Percentiles rank a stretch among this genome's conserved stretches.
Conservation (phyloP, 495 filamentous ascomycete species). For the Daldinia bambusicola region DNA sequence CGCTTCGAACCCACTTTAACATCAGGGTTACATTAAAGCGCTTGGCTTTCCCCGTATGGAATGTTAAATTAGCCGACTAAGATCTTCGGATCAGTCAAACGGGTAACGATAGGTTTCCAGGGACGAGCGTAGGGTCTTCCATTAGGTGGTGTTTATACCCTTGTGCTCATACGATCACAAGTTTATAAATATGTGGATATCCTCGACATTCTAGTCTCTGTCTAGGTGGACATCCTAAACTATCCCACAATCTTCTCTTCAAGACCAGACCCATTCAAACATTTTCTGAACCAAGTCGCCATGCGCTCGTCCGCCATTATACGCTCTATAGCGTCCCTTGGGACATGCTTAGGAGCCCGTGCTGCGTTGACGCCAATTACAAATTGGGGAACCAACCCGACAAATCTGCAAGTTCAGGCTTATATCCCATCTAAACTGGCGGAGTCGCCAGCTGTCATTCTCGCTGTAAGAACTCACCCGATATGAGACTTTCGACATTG, state of each 20-base stretch:
- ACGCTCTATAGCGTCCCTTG: not conserved
- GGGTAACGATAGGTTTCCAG: constrained; percentile 8
- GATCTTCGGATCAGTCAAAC: constrained; percentile 20
- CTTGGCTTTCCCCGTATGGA: constrained; percentile 28
- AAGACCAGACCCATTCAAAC: not conserved
- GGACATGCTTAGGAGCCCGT: no score
- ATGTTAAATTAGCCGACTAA: constrained; percentile 33
- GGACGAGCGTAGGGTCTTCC: not conserved
- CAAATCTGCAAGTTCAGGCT: constrained; percentile 52
- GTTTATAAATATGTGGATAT: constrained; percentile 20
- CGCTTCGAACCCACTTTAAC: constrained; percentile 9
- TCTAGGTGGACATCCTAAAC: not conserved
- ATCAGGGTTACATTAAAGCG: constrained; percentile 26
- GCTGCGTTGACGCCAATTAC: constrained; percentile 29
- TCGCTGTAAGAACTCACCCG: constrained; percentile 47
- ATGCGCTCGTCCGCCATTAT: constrained; percentile 17
- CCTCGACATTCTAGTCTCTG: not conserved
- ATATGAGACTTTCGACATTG: no score
- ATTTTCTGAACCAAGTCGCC: not conserved
- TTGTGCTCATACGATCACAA: not conserved
- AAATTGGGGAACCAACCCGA: constrained; percentile 54
- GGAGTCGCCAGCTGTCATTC: constrained; percentile 52
- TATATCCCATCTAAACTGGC: constrained; percentile 52
- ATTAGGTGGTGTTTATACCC: constrained; percentile 5
- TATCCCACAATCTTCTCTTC: not conserved